Evolutionary conservation across 306 rosid genomes (phyloP).

Genomic region (Crataegus laevigata): DNA sequence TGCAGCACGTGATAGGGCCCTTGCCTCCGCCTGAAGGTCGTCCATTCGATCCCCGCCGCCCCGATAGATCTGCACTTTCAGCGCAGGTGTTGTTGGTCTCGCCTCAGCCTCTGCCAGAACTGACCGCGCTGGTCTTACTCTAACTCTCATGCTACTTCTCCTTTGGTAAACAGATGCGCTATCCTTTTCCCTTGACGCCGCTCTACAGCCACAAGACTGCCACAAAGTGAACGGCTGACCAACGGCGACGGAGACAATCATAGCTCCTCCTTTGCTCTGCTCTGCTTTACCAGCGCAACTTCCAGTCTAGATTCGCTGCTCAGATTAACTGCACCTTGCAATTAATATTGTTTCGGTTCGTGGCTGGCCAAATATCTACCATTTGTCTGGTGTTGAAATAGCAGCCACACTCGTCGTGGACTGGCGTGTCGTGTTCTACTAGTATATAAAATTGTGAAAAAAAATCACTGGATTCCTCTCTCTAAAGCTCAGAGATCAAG

Average conservation of each 20-base stretch:
- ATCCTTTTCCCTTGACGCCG: neutral
- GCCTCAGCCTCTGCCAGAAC: constrained; percentile 40
- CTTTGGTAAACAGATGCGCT: neutral
- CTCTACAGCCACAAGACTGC: neutral
- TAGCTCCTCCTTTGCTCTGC: neutral
- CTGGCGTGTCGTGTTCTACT: too few species aligned
- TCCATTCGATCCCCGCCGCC: constrained; percentile 39
- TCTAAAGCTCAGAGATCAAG: too few species aligned
- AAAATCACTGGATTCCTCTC: too few species aligned
- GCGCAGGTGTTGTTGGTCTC: constrained; percentile 6
- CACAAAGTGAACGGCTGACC: neutral
- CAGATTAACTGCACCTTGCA: too few species aligned
- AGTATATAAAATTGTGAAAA: too few species aligned
- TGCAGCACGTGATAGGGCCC: constrained; percentile 66
- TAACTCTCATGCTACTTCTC: neutral
- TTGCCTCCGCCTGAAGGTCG: constrained; percentile 65
- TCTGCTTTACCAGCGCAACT: neutral
- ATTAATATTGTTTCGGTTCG: too few species aligned
- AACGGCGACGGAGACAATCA: neutral
- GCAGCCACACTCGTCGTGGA: too few species aligned
- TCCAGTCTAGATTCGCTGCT: neutral
- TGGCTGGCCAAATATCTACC: too few species aligned
- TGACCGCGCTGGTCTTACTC: constrained; percentile 16
- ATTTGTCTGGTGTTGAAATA: too few species aligned
- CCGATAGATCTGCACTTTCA: constrained; percentile 1